Base-by-base conservation (phyloP, 352 stramenopile genomes). In the Globisporangium solare region DNA sequence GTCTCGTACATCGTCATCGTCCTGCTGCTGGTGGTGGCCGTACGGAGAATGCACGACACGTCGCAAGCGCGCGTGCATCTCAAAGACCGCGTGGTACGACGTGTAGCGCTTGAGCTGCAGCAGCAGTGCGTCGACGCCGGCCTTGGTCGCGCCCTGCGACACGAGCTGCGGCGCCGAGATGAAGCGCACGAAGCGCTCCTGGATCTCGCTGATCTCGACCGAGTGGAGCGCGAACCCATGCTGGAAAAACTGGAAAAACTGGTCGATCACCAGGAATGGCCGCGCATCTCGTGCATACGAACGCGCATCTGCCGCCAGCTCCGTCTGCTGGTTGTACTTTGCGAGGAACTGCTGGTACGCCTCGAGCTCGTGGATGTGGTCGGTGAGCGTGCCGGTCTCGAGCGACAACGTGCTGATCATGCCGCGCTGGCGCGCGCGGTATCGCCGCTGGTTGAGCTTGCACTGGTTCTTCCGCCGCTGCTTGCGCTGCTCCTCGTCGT, bases 401-500 rank as follows among this genome's bases (percentile, higher is more conserved):
- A 86, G 57, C 47, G 77, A 83, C 39, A 89, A 41, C 37, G 67
- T 79, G 43, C 62, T 83, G 56, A 88, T 84, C 58, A 88, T 72
- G 13, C 74, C 77, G 39, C 72, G 58, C 60, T 89, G 79, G 49
- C 77, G 66, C 4, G 76, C 79, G n/a, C 79, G 67, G 54, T 89
- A 89, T 35, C 79, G 56, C 10, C 79, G 75, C 48, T 89, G 79
- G 58, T 89, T 89, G 48, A 89, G 69, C 47, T 86, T 86, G 63
- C 79, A 89, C 59, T 89, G 79, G 58, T 71, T 74, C 56, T 89
- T 89, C 32, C 79, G 79, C 20, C 79, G 61, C 4, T 71, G 64
- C 48, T 81, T 84, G 32, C 76, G 76, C 51, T 86, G 70, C 41
- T 71, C 79, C 35, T 87, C 79, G 52, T 89, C 66, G 61, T 89